These are phyloP conservation scores for Polyplosphaeria fusca DNA, from an alignment of 495 filamentous ascomycete species.

Conservation along the genomic window DNA sequence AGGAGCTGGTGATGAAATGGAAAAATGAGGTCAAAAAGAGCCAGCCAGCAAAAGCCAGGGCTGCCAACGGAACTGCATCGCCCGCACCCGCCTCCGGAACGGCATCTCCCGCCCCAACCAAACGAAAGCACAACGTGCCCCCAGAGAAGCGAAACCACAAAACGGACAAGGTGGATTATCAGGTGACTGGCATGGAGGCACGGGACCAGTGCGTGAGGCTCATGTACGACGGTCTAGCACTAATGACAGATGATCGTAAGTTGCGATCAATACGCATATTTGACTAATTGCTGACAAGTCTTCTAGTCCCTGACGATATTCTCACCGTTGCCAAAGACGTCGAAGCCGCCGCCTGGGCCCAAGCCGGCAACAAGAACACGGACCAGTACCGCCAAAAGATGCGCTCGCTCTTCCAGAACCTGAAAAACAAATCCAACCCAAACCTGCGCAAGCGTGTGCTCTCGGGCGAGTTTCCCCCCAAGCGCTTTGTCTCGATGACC, in stretches of 20 bases:
- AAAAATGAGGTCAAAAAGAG: slow-evolving; percentile 60
- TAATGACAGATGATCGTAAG: slow-evolving; percentile 54
- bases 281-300: background rate
- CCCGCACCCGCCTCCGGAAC: slow-evolving; percentile 44
- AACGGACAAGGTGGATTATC: slow-evolving; percentile 69
- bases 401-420: slow-evolving; percentile 84
- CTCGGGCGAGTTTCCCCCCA: slow-evolving; percentile 63
- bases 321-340: slow-evolving; percentile 66
- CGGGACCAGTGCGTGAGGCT: slow-evolving; percentile 84
- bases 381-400: slow-evolving; percentile 77
- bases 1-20: slow-evolving; percentile 85
- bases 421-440: slow-evolving; percentile 86
- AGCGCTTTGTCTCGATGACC: slow-evolving; percentile 69
- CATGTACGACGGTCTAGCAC: slow-evolving; percentile 78
- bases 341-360: slow-evolving; percentile 67
- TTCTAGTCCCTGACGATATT: slow-evolving; percentile 51
- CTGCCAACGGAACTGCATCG: slow-evolving; percentile 27
- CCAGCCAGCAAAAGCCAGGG: slow-evolving; percentile 47
- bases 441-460: slow-evolving; percentile 72
- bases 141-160: slow-evolving; percentile 75
- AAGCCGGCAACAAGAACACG: slow-evolving; percentile 57
- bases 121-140: slow-evolving; percentile 60
- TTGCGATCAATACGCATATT: slow-evolving; percentile 29
- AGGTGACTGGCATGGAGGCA: slow-evolving; percentile 63
- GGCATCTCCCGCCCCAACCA: slow-evolving; percentile 43